Evolutionary conservation across 805 yeast genomes (phyloP).

Genomic region (Hanseniaspora guilliermondii): DNA sequence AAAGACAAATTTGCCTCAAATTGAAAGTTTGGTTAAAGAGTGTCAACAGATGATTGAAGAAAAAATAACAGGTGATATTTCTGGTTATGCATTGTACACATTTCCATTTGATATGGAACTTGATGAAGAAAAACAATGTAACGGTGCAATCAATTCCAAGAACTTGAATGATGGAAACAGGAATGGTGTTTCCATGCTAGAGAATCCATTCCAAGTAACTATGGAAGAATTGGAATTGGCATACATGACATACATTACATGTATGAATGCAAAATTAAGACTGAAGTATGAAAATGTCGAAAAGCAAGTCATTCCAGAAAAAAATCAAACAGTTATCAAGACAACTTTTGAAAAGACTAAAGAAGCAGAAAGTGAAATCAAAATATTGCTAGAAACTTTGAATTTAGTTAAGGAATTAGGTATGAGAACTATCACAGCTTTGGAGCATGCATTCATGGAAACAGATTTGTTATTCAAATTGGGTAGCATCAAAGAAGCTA

Average conservation of each 20-base stretch:
- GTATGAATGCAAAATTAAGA: neutral
- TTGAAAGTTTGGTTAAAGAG: conserved; percentile 1
- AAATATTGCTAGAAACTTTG: neutral
- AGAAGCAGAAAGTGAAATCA: conserved; percentile 3
- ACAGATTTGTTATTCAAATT: neutral
- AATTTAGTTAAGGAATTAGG: conserved; percentile 5
- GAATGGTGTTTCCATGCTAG: conserved; percentile 4
- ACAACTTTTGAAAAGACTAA: neutral
- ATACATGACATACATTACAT: neutral
- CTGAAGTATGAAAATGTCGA: conserved; percentile 1
- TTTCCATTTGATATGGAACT: neutral
- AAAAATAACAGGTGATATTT: conserved; percentile 3
- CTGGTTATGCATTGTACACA: conserved; percentile 1
- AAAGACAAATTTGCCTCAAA: neutral
- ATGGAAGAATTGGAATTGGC: conserved; percentile 6
- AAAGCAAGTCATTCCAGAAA: neutral
- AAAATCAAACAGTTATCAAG: neutral
- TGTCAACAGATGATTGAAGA: conserved; percentile 1
- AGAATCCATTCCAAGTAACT: conserved; percentile 6
- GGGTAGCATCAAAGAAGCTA: conserved; percentile 3
- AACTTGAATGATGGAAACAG: neutral
- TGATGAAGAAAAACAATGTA: neutral
- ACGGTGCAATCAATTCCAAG: neutral
- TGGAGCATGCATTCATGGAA: conserved; percentile 10
- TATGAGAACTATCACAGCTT: neutral